Base-by-base conservation (phyloP, 1,284 basidiomycete genomes). In the Meira nashicola region DNA sequence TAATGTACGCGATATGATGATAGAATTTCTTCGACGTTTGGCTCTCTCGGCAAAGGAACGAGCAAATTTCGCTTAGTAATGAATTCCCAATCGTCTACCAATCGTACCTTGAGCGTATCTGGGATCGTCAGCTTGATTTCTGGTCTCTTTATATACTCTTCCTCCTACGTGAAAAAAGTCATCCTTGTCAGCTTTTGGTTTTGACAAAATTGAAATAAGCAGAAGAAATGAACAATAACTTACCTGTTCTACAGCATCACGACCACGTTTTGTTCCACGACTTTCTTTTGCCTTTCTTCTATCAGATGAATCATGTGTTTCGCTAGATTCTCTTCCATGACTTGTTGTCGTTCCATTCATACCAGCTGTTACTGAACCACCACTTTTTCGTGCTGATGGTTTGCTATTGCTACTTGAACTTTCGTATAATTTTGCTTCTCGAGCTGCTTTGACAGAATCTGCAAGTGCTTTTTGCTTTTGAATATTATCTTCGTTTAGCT, bases 41-140 rank as follows among this genome's bases (percentile, higher is more conserved):
- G 93, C 39, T 80, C 83, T 40, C 92, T 84, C 5, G 94, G 92
- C 6, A 98, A 81, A 0, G 88, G 83, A 1, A 97, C 90, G 38
- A 96, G 84, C 89, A n/a, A 43, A 73, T 86, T 87, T 75, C 93
- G 90, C 82, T 96, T 97, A 55, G 94, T 98, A 44, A 98, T 86
- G 15, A 88, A 86, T 80, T 98, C 94, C 94, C 94, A 98, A 73
- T 98, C 95, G 72, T 98, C 93, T 0, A 98, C 93, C 14, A 99
- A 83, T 60, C 89, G 84, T 37, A 88, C 83, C 79, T 97, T 97
- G 65, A 98, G 83, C 14, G 84, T 79, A 70, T 97, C 93, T 0
- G 94, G 95, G 12, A 97, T 87, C 56, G 83, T 84, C 50, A 98
- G 83, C 79, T 90, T 92, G 83, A 98, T 87, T 72, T 97, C 93